phyloP scores from a whole-genome alignment of 2,329 filamentous ascomycete species.

The Drechslerella dactyloides region DNA sequence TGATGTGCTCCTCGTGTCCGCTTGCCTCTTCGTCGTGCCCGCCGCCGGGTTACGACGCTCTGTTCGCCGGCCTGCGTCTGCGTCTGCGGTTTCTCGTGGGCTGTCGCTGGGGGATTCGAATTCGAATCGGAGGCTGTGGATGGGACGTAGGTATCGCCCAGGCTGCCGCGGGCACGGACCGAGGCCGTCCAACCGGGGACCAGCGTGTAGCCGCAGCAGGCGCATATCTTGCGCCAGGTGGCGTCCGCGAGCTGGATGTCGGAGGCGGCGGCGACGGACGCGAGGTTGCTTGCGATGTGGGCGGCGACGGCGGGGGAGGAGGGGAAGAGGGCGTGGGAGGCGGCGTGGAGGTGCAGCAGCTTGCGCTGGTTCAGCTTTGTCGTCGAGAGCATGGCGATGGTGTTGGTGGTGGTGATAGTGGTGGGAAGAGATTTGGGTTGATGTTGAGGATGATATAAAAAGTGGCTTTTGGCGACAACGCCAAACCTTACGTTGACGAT shows the following conservation, averaged over 20 bases:
- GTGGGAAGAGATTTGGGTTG: not conserved
- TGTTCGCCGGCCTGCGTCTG: too few relatives aligned
- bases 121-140: too few relatives aligned
- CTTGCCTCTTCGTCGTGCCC: slow-evolving; percentile 37
- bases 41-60: not conserved
- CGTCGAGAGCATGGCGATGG: slow-evolving; percentile 22
- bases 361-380: slow-evolving; percentile 41
- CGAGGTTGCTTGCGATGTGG: slow-evolving; percentile 24
- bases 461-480: slow-evolving; percentile 8
- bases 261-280: slow-evolving; percentile 10
- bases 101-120: too few relatives aligned
- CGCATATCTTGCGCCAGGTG: slow-evolving; percentile 42
- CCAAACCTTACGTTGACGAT: slow-evolving; percentile 12
- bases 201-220: slow-evolving; percentile 25
- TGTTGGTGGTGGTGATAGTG: slow-evolving; percentile 1
- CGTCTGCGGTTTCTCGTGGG: too few relatives aligned
- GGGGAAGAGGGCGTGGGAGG: slow-evolving; percentile 30
- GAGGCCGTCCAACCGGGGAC: slow-evolving; percentile 45
- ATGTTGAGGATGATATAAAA: not conserved
- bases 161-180: slow-evolving; percentile 26
- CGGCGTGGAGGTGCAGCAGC: slow-evolving; percentile 31
- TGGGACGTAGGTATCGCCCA: slow-evolving; percentile 4
- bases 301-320: slow-evolving; percentile 35
- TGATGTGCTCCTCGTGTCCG: slow-evolving; percentile 25
- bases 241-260: slow-evolving; percentile 32